Conservation (phyloP, 2,329 filamentous ascomycete genomes). For the Mollisiaceae sp. region DNA sequence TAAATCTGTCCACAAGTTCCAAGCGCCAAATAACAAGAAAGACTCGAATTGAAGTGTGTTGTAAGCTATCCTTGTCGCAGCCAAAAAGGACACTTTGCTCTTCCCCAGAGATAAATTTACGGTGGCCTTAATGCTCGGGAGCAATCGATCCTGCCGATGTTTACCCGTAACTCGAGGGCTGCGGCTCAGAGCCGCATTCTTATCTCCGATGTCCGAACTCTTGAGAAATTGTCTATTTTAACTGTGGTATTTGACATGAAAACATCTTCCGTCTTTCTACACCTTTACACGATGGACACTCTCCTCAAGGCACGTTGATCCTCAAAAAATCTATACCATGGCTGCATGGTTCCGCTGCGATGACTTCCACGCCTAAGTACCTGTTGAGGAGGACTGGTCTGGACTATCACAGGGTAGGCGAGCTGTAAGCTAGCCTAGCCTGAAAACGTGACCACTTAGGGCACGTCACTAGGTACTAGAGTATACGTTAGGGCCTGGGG, state of each 20-base stretch:
- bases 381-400: too few relatives aligned
- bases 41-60: conserved; percentile 24
- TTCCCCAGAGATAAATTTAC: conserved; percentile 13
- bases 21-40: conserved; percentile 28
- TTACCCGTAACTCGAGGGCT: neutral
- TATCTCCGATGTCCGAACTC: conserved; percentile 5
- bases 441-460: too few relatives aligned
- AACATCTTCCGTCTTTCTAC: neutral
- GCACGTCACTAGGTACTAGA: too few relatives aligned
- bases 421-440: too few relatives aligned
- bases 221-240: neutral
- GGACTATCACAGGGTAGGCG: too few relatives aligned
- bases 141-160: neutral
- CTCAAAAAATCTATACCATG: too few relatives aligned
- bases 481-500: too few relatives aligned
- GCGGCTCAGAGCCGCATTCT: neutral
- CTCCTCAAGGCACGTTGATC: too few relatives aligned
- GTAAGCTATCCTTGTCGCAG: conserved; percentile 31
- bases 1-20: conserved; percentile 42
- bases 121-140: neutral
- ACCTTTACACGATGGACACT: neutral
- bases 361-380: too few relatives aligned
- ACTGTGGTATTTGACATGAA: too few relatives aligned
- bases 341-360: too few relatives aligned
- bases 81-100: conserved; percentile 40